Conservation (phyloP, 1,139 yeast genomes). For the Casaregolazyma lundiana region DNA sequence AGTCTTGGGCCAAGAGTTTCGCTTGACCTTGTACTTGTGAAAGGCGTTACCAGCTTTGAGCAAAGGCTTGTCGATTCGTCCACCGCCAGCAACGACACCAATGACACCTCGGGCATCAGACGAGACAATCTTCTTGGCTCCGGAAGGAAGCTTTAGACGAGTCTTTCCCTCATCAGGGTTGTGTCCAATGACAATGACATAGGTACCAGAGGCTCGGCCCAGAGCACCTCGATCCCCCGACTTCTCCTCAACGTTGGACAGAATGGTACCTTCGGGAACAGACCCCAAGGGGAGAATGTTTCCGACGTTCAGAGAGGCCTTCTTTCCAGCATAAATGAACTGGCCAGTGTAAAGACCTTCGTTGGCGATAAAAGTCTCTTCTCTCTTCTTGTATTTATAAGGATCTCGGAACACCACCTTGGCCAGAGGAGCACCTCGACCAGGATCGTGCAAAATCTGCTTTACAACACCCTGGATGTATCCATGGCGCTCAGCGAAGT, state of each 20-base stretch:
- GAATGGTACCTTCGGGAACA: conserved; percentile 99
- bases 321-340: conserved; percentile 98
- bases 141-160: conserved; percentile 98
- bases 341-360: conserved; percentile 99
- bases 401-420: conserved; percentile 99
- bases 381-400: conserved; percentile 96
- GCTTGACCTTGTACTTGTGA: conserved; percentile 98
- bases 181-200: conserved; percentile 98
- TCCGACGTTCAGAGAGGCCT: conserved; percentile 96
- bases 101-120: conserved; percentile 98
- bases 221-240: conserved; percentile 99
- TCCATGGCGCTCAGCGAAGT: conserved; percentile 99
- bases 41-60: conserved; percentile 99
- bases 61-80: conserved; percentile 99
- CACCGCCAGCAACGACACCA: conserved; percentile 99
- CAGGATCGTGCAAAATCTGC: conserved; percentile 98
- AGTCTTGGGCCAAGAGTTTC: conserved; percentile 99
- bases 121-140: conserved; percentile 94
- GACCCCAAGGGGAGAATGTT: conserved; percentile 95
- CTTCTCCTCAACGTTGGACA: conserved; percentile 97
- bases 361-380: conserved; percentile 98
- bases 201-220: conserved; percentile 99
- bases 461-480: conserved; percentile 98
- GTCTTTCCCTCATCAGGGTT: conserved; percentile 98
- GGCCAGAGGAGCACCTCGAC: conserved; percentile 99